These are phyloP conservation scores for Colletotrichum horii DNA, from an alignment of 2,329 filamentous ascomycete genomes.

Conservation along the genomic window DNA sequence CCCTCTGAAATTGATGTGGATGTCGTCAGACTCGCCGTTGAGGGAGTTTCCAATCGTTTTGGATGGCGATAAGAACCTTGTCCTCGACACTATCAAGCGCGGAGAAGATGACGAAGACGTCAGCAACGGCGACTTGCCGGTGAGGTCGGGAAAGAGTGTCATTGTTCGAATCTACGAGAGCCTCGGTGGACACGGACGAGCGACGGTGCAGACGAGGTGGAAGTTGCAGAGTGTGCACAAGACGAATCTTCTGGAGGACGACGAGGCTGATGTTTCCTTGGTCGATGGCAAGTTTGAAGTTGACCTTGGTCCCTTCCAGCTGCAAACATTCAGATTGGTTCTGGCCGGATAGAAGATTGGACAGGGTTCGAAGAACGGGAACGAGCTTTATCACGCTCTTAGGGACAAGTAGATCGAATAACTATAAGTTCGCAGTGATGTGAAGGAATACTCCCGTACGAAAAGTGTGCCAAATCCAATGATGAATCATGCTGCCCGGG, in stretches of 20 bases:
- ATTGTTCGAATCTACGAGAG: conserved; percentile 69
- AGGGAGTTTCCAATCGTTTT: conserved; percentile 49
- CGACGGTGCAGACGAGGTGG: conserved; percentile 51
- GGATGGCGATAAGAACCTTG: conserved; percentile 51
- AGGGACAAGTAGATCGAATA: neutral
- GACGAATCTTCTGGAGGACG: conserved; percentile 70
- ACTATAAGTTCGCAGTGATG: neutral
- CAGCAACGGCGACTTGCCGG: neutral
- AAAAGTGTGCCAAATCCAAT: neutral
- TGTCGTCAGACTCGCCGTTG: neutral
- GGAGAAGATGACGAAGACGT: conserved; percentile 56
- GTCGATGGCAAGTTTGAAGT: conserved; percentile 39
- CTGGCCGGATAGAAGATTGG: neutral
- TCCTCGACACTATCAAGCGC: conserved; percentile 69
- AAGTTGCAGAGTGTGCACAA: conserved; percentile 64
- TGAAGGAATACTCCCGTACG: neutral
- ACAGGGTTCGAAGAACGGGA: neutral
- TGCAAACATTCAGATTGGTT: conserved; percentile 60
- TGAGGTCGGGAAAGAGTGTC: conserved; percentile 45
- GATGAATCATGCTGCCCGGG: neutral
- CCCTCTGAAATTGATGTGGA: conserved; percentile 47
- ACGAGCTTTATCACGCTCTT: no score
- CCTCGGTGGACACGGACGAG: conserved; percentile 65
- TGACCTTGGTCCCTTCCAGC: conserved; percentile 63
- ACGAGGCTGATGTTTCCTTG: conserved; percentile 54